These are phyloP conservation scores for Meira nashicola DNA, from an alignment of 1,284 basidiomycete genomes.

Conservation along the genomic window DNA sequence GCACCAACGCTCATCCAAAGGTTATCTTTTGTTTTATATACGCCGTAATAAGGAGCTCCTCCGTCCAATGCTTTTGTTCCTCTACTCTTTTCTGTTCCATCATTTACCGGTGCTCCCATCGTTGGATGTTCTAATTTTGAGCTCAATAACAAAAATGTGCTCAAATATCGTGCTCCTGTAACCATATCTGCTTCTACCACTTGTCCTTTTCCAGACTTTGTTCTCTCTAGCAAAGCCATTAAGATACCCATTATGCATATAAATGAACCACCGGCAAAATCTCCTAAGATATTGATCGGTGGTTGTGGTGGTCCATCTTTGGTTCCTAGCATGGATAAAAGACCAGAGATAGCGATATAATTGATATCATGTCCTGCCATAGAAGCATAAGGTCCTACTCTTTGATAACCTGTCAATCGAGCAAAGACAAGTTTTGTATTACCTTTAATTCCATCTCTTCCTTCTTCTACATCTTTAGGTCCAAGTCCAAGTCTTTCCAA, in stretches of 20 bases:
- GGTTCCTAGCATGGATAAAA: slow-evolving; percentile 58
- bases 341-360: slow-evolving; percentile 75
- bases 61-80: slow-evolving; percentile 65
- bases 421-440: slow-evolving; percentile 49
- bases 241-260: slow-evolving; percentile 70
- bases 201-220: slow-evolving; percentile 64
- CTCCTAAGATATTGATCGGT: slow-evolving; percentile 71
- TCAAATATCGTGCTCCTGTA: slow-evolving; percentile 70
- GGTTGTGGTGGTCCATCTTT: slow-evolving; percentile 63
- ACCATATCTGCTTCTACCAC: slow-evolving; percentile 77
- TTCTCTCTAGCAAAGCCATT: slow-evolving; percentile 68
- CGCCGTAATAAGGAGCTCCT: slow-evolving; percentile 71
- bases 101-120: slow-evolving; percentile 58
- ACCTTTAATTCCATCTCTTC: slow-evolving; percentile 45
- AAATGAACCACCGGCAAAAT: slow-evolving; percentile 76
- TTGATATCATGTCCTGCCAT: slow-evolving; percentile 69
- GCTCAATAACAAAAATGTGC: slow-evolving; percentile 65
- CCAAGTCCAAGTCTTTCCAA: slow-evolving; percentile 72
- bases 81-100: slow-evolving; percentile 38
- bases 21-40: slow-evolving; percentile 70
- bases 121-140: slow-evolving; percentile 51
- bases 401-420: slow-evolving; percentile 52
- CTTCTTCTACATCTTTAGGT: slow-evolving; percentile 59
- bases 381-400: slow-evolving; percentile 42
- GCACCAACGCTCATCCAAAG: slow-evolving; percentile 65